Evolutionary conservation across 2,329 filamentous ascomycete genomes (phyloP).

Genomic region (Samsoniella hepiali): DNA sequence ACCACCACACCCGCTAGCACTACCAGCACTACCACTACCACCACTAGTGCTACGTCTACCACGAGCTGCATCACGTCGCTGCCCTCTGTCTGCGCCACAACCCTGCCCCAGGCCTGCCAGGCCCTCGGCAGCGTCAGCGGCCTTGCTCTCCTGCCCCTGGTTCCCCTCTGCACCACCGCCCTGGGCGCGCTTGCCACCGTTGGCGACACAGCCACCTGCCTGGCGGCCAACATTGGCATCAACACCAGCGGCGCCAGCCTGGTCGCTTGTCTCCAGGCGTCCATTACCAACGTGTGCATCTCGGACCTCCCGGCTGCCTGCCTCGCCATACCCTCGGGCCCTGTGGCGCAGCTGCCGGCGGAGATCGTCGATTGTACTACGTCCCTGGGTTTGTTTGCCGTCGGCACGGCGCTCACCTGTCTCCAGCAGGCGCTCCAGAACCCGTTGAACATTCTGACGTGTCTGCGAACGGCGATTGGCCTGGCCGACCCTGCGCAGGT

Average conservation of each 20-base stretch:
- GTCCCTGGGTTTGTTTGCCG: constrained; percentile 19
- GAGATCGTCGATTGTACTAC: constrained; percentile 14
- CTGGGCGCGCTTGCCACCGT: constrained; percentile 19
- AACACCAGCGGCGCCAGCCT: constrained; percentile 7
- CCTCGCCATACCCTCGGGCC: constrained; percentile 7
- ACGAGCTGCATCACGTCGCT: constrained; percentile 20
- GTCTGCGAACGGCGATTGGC: neutral
- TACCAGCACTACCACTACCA: neutral
- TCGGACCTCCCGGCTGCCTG: constrained; percentile 16
- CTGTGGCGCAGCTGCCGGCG: neutral
- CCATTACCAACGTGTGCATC: constrained; percentile 18
- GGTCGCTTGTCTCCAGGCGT: constrained; percentile 15
- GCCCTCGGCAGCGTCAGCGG: constrained; percentile 12
- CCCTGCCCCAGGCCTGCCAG: constrained; percentile 20
- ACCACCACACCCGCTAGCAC: neutral
- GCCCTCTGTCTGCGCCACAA: constrained; percentile 15
- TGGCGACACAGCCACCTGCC: constrained; percentile 6
- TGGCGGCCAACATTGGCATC: constrained; percentile 9
- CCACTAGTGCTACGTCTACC: neutral
- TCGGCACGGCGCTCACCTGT: constrained; percentile 12
- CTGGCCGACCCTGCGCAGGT: neutral
- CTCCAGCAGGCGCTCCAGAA: neutral
- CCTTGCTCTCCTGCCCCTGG: constrained; percentile 15
- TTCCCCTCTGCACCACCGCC: constrained; percentile 20
- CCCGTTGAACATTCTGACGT: neutral